Conservation (phyloP, 805 yeast genomes). For the Candida silvatica region DNA sequence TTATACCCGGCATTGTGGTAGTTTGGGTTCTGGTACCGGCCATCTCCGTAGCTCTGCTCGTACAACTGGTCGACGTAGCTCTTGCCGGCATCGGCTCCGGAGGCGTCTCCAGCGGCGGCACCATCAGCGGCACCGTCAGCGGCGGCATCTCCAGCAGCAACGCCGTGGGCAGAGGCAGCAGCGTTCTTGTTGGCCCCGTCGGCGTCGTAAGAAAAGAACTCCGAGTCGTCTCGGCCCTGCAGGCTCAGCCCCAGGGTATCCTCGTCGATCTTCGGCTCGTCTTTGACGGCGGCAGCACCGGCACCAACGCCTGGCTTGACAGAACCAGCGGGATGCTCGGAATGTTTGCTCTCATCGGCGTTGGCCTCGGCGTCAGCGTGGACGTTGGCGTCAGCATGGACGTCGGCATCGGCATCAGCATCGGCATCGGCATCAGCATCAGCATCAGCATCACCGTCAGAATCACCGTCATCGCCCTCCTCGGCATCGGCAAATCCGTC, state of each 20-base stretch:
- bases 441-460: no score
- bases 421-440: no score
- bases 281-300: neutral
- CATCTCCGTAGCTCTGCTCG: constrained; percentile 23
- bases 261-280: no score
- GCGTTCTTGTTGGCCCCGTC: no score
- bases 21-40: constrained; percentile 19
- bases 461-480: no score
- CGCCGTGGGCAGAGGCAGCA: no score
- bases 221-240: no score
- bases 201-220: neutral
- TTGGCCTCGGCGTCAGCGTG: neutral
- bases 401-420: no score
- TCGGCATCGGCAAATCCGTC: no score
- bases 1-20: constrained; percentile 13
- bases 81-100: neutral
- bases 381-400: no score
- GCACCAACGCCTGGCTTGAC: neutral
- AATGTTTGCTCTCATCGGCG: neutral
- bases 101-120: neutral
- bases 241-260: no score
- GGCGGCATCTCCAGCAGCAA: neutral
- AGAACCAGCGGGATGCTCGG: no score
- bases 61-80: constrained; percentile 24
- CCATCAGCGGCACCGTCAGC: neutral